Percentiles rank a stretch among this genome's conserved stretches.
Evolutionary conservation across 768 basidiomycete species (phyloP).

Genomic region (Hortiboletus flavorubellus): DNA sequence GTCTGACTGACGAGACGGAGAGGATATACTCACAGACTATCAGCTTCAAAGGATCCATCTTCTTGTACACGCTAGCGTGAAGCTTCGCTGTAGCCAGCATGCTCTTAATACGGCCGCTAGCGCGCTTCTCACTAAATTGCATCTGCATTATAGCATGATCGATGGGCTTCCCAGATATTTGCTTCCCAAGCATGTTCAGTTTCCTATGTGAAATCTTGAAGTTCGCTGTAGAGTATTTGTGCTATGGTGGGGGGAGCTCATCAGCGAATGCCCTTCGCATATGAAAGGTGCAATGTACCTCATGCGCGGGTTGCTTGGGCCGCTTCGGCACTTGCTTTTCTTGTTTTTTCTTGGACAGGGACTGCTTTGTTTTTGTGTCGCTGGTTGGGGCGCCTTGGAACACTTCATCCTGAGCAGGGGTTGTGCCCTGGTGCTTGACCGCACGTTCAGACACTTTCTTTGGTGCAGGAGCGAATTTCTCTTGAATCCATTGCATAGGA

Average conservation of each 20-base stretch:
- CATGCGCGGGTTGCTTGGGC: constrained; percentile 27
- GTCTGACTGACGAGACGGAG: not conserved
- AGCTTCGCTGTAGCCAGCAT: constrained; percentile 86
- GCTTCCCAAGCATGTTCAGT: constrained; percentile 81
- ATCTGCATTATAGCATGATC: constrained; percentile 96
- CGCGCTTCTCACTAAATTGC: constrained; percentile 93
- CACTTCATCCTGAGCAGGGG: constrained; percentile 34
- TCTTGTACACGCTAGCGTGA: constrained; percentile 77
- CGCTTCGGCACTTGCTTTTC: constrained; percentile 9
- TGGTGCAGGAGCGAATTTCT: constrained; percentile 50
- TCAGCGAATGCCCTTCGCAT: not conserved
- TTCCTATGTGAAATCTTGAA: constrained; percentile 96
- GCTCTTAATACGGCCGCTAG: constrained; percentile 79
- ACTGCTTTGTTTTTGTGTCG: constrained; percentile 17
- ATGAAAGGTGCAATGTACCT: constrained; percentile 18
- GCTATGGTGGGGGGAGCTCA: constrained; percentile 45
- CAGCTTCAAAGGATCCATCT: constrained; percentile 65
- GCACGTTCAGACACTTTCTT: constrained; percentile 46
- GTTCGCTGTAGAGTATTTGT: constrained; percentile 88
- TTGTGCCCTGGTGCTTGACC: constrained; percentile 30
- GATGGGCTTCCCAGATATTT: constrained; percentile 88
- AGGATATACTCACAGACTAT: constrained; percentile 66
- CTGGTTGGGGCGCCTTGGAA: constrained; percentile 38
- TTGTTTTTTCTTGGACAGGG: constrained; percentile 18
- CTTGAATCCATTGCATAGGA: constrained; percentile 62